These are phyloP conservation scores for Colletotrichum spinosum DNA, from an alignment of 2,329 filamentous ascomycete species.

Conservation along the genomic window DNA sequence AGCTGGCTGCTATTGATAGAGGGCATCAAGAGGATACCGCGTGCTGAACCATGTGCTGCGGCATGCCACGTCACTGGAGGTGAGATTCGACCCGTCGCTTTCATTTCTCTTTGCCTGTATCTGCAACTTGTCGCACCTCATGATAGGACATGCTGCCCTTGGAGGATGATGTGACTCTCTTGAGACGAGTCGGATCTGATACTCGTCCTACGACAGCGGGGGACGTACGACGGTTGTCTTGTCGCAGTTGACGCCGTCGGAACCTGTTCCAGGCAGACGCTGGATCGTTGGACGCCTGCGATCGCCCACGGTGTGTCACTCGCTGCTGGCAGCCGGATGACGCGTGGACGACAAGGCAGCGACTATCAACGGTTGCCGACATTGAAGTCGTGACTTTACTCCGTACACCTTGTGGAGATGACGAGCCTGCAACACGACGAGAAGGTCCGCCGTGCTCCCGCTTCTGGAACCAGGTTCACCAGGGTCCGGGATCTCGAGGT, in stretches of 20 bases:
- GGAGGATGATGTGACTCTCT: not conserved
- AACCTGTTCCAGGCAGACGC: not conserved
- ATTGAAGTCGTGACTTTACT: not conserved
- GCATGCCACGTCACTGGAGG: conserved; percentile 32
- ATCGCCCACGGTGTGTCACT: conserved; percentile 15
- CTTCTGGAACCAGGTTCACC: conserved; percentile 20
- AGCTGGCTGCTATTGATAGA: conserved; percentile 20
- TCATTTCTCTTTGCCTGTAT: conserved; percentile 8
- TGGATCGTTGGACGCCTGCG: conserved; percentile 18
- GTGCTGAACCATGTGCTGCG: conserved; percentile 4
- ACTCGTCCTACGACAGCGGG: conserved; percentile 16
- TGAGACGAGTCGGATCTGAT: conserved; percentile 29
- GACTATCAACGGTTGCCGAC: not conserved
- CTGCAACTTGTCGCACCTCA: not conserved
- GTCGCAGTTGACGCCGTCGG: conserved; percentile 16
- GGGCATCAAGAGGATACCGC: conserved; percentile 13
- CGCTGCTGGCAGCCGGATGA: conserved; percentile 4
- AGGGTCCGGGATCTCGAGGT: conserved; percentile 23
- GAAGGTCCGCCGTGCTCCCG: not conserved
- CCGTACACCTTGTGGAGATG: not conserved
- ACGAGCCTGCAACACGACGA: too few species aligned
- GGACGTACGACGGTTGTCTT: conserved; percentile 4
- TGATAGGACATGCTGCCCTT: not conserved
- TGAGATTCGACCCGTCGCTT: conserved; percentile 36
- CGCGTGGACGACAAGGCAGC: conserved; percentile 8